phyloP scores from a whole-genome alignment of 257 asterid genomes.

The Craterostigma plantagineum region DNA sequence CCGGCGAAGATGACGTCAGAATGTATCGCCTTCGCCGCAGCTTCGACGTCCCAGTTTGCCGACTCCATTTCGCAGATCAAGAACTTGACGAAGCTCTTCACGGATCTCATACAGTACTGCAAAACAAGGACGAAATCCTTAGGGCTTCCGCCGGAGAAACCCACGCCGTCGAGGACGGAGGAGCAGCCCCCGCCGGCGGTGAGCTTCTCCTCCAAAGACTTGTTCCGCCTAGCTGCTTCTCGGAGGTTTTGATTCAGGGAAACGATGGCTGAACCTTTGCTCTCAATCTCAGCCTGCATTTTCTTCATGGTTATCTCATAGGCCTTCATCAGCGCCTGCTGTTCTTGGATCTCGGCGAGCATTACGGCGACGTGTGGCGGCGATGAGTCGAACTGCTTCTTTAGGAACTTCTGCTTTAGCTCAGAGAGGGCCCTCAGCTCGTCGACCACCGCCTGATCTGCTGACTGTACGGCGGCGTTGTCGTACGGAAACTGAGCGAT shows the following conservation, averaged over 20 bases:
- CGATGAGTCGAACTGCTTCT: slow-evolving; percentile 57
- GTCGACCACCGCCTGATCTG: slow-evolving; percentile 82
- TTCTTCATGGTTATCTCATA: slow-evolving; percentile 91
- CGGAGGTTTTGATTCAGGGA: slow-evolving; percentile 14
- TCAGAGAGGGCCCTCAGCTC: slow-evolving; percentile 65
- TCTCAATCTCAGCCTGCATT: slow-evolving; percentile 61
- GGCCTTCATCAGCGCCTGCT: slow-evolving; percentile 84
- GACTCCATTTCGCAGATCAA: too few species aligned
- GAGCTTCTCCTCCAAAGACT: slow-evolving; percentile 40
- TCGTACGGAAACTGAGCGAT: slow-evolving; percentile 91
- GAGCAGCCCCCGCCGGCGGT: slow-evolving; percentile 69
- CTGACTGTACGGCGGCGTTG: slow-evolving; percentile 46
- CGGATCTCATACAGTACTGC: too few species aligned
- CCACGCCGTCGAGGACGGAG: slow-evolving; percentile 52
- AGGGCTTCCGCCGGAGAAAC: slow-evolving; percentile 31
- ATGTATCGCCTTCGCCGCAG: too few species aligned
- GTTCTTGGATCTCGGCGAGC: slow-evolving; percentile 94
- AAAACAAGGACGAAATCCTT: too few species aligned
- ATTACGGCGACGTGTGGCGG: slow-evolving; percentile 81
- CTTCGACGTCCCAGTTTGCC: too few species aligned
- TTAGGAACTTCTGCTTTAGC: slow-evolving; percentile 46
- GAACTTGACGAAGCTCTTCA: too few species aligned
- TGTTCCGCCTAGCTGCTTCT: slow-evolving; percentile 22
- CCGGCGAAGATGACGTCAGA: slow-evolving; percentile 18
- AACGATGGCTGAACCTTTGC: slow-evolving; percentile 18